Evolutionary conservation across 345 rosid species (phyloP), one percentile per base, ranked within the genome.

Genomic region (Passiflora organensis): DNA sequence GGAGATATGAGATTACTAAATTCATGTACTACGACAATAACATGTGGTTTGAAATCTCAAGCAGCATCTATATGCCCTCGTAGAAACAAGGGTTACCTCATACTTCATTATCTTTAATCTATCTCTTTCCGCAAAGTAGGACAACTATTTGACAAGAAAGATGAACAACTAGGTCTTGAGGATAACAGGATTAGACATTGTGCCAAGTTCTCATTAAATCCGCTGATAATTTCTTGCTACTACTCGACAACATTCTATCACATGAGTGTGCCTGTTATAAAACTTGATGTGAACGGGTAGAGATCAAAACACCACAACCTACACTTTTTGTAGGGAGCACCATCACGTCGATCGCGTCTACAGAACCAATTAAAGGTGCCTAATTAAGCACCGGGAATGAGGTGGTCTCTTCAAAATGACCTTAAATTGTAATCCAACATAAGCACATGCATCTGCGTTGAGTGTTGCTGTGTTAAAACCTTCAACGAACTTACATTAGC

Each of bases 111-210:
- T 73, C 28, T 54, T n/a, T 22, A 23, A 51, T 42, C 65, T 44
- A 58, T 70, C 71, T 56, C 65, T 61, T 55, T 55, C n/a, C n/a
- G n/a, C 71, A 14, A 69, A 69, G 58, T 60, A 70, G 67, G 82
- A 76, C 83, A 81, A 66, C 79, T 70, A 52, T 66, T 76, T 73
- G 81, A 79, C 78, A 74, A 65, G 87, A 82, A 82, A 79, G 67
- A 70, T 65, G n/a, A n/a, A n/a, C 84, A 76, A 76, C 84, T 18
- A 70, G 70, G 80, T 32, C 61, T 52, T 32, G 19, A 43, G 44
- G 70, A 51, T 68, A 67, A 77, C 77, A 78, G 75, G 77, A 75
- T 77, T 77, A 70, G 85, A 80, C 80, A 51, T 77, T 53, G 23
- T 64, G 81, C 67, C 71, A 60, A 68, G 45, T 57, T 73, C 71